These are phyloP conservation scores for Globisporangium iwayamae DNA, from an alignment of 352 stramenopile genomes.

Conservation along the genomic window DNA sequence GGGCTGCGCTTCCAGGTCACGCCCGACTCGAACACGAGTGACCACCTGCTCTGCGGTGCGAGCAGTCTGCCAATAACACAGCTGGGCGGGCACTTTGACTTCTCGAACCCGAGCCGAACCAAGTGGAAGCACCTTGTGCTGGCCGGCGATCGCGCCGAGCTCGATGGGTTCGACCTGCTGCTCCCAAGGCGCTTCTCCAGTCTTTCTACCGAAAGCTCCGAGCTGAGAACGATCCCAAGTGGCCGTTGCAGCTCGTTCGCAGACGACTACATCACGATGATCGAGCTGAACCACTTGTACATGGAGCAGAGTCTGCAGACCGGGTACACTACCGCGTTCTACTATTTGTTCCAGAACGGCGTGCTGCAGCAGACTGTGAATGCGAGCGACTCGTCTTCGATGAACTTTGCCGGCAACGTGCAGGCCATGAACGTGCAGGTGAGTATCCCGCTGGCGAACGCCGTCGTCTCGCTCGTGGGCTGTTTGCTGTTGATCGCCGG, in stretches of 20 bases:
- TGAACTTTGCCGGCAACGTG: slow-evolving; percentile 7
- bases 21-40: slow-evolving; percentile 10
- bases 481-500: slow-evolving; percentile 1
- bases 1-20: slow-evolving; percentile 6
- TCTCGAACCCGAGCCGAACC: neutral
- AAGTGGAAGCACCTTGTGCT: slow-evolving; percentile 15
- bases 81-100: neutral
- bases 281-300: slow-evolving; percentile 41
- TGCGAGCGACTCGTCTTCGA: neutral
- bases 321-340: slow-evolving; percentile 30
- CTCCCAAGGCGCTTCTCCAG: neutral
- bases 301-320: slow-evolving; percentile 34
- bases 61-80: neutral
- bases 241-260: slow-evolving; percentile 1
- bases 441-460: slow-evolving; percentile 9
- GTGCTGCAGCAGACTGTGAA: slow-evolving; percentile 6
- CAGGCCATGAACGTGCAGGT: slow-evolving; percentile 14
- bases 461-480: slow-evolving; percentile 5
- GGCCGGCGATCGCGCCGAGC: neutral
- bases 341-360: slow-evolving; percentile 34
- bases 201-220: neutral
- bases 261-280: slow-evolving; percentile 11
- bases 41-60: neutral
- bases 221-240: neutral
- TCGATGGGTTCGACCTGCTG: slow-evolving; percentile 3